phyloP scores from a whole-genome alignment of 805 yeast species.

The Metschnikowia baotianmanensis region DNA sequence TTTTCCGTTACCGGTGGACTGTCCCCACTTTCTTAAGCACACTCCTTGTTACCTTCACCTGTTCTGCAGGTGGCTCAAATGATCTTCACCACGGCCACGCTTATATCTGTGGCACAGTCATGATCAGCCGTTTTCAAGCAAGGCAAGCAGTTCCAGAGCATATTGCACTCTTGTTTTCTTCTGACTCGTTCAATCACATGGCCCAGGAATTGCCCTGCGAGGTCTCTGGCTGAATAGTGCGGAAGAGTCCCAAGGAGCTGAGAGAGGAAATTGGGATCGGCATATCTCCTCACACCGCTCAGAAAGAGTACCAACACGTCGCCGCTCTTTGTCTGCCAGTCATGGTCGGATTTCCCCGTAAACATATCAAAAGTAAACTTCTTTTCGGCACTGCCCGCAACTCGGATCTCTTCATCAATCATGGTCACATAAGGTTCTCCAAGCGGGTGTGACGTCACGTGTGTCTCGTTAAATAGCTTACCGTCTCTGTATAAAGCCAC shows the following conservation, averaged over 20 bases:
- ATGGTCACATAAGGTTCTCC: not conserved
- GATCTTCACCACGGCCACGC: conserved; percentile 7
- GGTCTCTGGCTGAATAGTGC: not conserved
- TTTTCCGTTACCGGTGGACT: too few relatives aligned
- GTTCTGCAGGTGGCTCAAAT: too few relatives aligned
- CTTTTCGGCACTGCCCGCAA: not conserved
- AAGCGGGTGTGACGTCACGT: not conserved
- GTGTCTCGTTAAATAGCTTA: not conserved
- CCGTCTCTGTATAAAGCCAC: conserved; percentile 2
- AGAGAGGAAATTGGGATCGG: not conserved
- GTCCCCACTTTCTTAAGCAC: too few relatives aligned
- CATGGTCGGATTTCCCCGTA: not conserved
- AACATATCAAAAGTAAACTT: not conserved
- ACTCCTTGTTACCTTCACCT: too few relatives aligned
- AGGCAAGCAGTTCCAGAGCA: not conserved
- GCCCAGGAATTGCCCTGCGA: not conserved
- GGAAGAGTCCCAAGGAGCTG: not conserved
- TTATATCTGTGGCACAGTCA: conserved; percentile 5
- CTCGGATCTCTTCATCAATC: not conserved
- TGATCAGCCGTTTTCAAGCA: not conserved
- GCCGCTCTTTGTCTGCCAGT: not conserved
- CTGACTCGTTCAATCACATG: not conserved
- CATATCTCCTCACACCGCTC: not conserved
- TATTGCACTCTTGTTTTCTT: not conserved
- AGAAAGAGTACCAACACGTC: conserved; percentile 4